A percentile compares a stretch with the other conserved stretches of the same genome.
phyloP scores from a whole-genome alignment of 345 rosid species.

The Eucalyptus tenuipes region DNA sequence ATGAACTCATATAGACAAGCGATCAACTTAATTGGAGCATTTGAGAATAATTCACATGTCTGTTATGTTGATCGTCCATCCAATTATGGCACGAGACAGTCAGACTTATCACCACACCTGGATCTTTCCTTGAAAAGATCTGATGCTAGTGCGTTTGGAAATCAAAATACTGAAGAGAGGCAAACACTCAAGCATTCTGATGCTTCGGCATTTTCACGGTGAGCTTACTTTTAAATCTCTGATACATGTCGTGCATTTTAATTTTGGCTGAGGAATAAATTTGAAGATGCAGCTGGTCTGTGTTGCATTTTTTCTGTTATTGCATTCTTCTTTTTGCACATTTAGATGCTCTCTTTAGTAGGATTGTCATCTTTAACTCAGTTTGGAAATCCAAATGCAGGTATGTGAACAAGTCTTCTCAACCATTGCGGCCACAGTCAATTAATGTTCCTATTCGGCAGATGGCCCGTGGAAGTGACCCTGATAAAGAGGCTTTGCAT shows the following conservation, averaged over 20 bases:
- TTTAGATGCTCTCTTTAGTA: background rate
- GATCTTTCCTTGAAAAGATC: constrained; percentile 72
- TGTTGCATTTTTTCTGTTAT: background rate
- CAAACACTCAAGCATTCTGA: constrained; percentile 52
- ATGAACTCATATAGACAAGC: constrained; percentile 33
- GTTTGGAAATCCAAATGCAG: constrained; percentile 17
- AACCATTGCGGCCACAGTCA: constrained; percentile 23
- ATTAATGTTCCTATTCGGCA: constrained; percentile 1
- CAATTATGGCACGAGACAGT: constrained; percentile 10
- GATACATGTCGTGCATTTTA: background rate
- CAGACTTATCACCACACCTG: constrained; percentile 40
- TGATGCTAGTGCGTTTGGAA: constrained; percentile 18
- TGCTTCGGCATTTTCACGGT: constrained; percentile 87
- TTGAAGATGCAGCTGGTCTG: background rate
- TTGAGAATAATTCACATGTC: constrained; percentile 1
- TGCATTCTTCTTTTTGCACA: too few species aligned
- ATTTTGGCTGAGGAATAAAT: background rate
- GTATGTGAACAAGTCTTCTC: constrained; percentile 40
- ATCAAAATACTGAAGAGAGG: constrained; percentile 31
- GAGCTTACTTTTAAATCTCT: constrained; percentile 3
- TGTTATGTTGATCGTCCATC: constrained; percentile 2
- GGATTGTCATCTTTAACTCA: background rate
- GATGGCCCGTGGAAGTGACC: constrained; percentile 10
- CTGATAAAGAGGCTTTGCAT: constrained; percentile 13
- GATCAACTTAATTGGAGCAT: constrained; percentile 71